Evolutionary conservation across 768 basidiomycete species (phyloP).

Genomic region (Galerina marginata): DNA sequence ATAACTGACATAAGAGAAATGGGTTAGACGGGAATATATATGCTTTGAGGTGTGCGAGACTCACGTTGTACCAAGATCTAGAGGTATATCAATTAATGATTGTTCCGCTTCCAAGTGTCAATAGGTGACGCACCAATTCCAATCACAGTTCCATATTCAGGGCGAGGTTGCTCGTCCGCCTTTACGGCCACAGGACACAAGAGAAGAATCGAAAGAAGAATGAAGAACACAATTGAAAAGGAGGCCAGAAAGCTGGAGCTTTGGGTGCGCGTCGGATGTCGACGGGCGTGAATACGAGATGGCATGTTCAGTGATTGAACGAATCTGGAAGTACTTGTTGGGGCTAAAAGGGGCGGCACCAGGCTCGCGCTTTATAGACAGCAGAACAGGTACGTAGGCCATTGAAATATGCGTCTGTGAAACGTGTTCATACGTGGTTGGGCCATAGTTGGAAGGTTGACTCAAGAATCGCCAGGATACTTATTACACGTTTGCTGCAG

Average conservation of each 20-base stretch:
- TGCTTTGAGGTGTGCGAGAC: conserved; percentile 14
- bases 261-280: conserved; percentile 23
- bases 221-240: conserved; percentile 51
- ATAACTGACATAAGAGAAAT: conserved; percentile 44
- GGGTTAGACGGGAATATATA: not conserved
- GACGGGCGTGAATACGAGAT: not conserved
- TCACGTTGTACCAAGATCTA: conserved; percentile 82
- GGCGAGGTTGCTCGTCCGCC: conserved; percentile 50
- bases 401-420: too few relatives aligned
- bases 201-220: conserved; percentile 66
- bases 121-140: conserved; percentile 63
- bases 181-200: conserved; percentile 64
- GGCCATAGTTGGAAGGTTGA: conserved; percentile 21
- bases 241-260: conserved; percentile 34
- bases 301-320: too few relatives aligned
- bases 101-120: not conserved
- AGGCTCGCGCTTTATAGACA: too few relatives aligned
- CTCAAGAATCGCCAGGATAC: not conserved
- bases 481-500: not conserved
- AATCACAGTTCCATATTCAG: conserved; percentile 81
- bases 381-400: too few relatives aligned
- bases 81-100: conserved; percentile 12
- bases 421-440: conserved; percentile 43
- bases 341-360: too few relatives aligned
- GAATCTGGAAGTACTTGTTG: too few relatives aligned